These are phyloP conservation scores for Mycena filopes DNA, from an alignment of 768 basidiomycete genomes.

Conservation along the genomic window DNA sequence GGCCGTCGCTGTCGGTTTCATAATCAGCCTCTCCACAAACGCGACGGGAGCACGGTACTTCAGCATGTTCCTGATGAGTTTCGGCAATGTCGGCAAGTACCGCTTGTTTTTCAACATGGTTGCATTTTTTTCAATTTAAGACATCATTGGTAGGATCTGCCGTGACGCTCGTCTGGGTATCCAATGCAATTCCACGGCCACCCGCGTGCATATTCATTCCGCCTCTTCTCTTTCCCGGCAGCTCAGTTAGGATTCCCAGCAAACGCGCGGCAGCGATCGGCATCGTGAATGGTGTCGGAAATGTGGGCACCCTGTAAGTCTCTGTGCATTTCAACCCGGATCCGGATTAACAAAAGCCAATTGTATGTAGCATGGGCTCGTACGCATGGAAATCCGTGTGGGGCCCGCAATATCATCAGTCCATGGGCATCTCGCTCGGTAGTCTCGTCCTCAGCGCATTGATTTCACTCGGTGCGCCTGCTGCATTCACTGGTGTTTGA, in stretches of 20 bases:
- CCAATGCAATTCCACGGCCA: constrained; percentile 68
- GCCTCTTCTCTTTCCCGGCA: too few species aligned
- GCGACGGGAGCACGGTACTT: constrained; percentile 65
- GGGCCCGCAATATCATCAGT: constrained; percentile 71
- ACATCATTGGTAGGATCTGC: constrained; percentile 57
- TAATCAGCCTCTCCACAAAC: constrained; percentile 68
- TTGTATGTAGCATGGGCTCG: constrained; percentile 69
- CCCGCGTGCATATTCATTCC: constrained; percentile 53
- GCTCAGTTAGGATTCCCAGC: too few species aligned
- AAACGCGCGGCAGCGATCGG: constrained; percentile 68
- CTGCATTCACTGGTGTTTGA: neutral
- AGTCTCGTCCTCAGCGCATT: constrained; percentile 32
- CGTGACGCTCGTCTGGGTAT: constrained; percentile 70
- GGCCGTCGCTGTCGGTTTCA: constrained; percentile 68
- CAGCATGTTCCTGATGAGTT: constrained; percentile 71
- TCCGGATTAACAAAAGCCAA: neutral
- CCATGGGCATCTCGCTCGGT: constrained; percentile 60
- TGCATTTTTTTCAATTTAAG: neutral
- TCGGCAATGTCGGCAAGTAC: constrained; percentile 59
- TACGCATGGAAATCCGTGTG: constrained; percentile 70
- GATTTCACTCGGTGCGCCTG: constrained; percentile 40
- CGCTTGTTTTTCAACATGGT: neutral
- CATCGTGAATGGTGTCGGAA: constrained; percentile 69
- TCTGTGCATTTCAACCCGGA: neutral
- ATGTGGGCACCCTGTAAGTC: constrained; percentile 66